These are phyloP conservation scores for Naumovozyma dairenensis DNA, from an alignment of 805 yeast genomes.

Conservation along the genomic window DNA sequence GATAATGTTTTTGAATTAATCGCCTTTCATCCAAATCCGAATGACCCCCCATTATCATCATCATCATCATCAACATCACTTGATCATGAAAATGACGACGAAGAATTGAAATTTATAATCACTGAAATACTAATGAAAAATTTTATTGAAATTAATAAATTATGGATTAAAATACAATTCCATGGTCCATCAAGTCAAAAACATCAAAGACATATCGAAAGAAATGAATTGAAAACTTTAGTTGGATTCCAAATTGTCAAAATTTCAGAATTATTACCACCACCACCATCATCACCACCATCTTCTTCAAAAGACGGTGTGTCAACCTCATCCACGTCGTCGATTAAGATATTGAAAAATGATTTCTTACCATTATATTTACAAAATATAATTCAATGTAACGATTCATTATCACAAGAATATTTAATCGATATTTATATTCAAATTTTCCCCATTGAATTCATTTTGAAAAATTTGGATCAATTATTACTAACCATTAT, in stretches of 20 bases:
- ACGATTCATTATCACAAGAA: conserved; percentile 84
- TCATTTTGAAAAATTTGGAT: conserved; percentile 67
- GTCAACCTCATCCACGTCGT: too few species aligned
- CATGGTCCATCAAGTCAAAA: conserved; percentile 86
- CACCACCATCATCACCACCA: too few species aligned
- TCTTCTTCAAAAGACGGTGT: too few species aligned
- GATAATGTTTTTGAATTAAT: too few species aligned
- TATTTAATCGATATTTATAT: conserved; percentile 80
- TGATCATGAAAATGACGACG: conserved; percentile 3
- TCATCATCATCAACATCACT: too few species aligned
- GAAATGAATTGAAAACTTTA: conserved; percentile 77
- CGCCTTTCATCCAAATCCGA: too few species aligned
- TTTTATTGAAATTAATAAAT: conserved; percentile 91
- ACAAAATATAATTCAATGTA: conserved; percentile 85
- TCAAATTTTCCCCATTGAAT: conserved; percentile 89
- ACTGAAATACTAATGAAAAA: conserved; percentile 73
- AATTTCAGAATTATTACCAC: conserved; percentile 67
- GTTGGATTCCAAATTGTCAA: conserved; percentile 88
- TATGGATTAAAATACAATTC: conserved; percentile 71
- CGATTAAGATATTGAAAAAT: conserved; percentile 32
- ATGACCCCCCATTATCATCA: too few species aligned
- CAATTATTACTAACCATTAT: conserved; percentile 50
- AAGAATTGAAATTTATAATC: conserved; percentile 12
- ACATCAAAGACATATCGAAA: conserved; percentile 59
- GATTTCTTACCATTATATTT: conserved; percentile 66